A percentile compares a stretch with the other conserved stretches of the same genome.
These are phyloP conservation scores for Fusarium pseudonygamai DNA, from an alignment of 2,329 filamentous ascomycete species.

Conservation along the genomic window DNA sequence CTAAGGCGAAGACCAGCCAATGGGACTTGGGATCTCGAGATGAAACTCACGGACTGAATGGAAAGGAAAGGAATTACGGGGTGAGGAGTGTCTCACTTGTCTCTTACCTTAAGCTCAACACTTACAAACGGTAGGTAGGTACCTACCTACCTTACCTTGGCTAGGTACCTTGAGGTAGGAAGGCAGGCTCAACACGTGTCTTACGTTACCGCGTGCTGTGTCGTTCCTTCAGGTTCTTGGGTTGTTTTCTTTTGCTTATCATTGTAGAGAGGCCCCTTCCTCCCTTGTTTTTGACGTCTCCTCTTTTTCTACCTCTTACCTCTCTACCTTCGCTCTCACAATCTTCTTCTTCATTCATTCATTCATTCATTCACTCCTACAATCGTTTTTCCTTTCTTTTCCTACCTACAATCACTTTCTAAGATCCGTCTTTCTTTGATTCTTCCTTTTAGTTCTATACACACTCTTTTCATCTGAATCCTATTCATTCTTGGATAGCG, in stretches of 20 bases:
- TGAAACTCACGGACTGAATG: background rate
- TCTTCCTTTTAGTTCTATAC: conserved; percentile 7
- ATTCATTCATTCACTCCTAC: conserved; percentile 14
- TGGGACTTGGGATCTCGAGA: background rate
- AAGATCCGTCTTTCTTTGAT: conserved; percentile 19
- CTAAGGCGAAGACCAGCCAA: background rate
- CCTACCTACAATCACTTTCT: conserved; percentile 14
- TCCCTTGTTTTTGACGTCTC: background rate
- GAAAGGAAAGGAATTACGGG: background rate
- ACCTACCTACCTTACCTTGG: too few relatives aligned
- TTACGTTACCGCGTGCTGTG: background rate
- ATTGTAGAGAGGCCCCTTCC: background rate
- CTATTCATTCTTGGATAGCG: conserved; percentile 25
- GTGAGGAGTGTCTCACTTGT: conserved; percentile 12
- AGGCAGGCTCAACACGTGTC: conserved; percentile 9
- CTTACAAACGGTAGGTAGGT: too few relatives aligned
- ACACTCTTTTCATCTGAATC: conserved; percentile 26
- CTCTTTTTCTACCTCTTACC: background rate
- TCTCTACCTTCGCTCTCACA: background rate
- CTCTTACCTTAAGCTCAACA: background rate
- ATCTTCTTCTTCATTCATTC: background rate
- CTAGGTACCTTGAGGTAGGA: background rate
- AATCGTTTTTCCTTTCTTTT: background rate
- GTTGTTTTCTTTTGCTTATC: background rate
- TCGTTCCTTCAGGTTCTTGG: background rate